Evolutionary conservation across 2,329 filamentous ascomycete species (phyloP), one percentile per base, ranked within the genome.

Genomic region (Macroventuria anomochaeta): DNA sequence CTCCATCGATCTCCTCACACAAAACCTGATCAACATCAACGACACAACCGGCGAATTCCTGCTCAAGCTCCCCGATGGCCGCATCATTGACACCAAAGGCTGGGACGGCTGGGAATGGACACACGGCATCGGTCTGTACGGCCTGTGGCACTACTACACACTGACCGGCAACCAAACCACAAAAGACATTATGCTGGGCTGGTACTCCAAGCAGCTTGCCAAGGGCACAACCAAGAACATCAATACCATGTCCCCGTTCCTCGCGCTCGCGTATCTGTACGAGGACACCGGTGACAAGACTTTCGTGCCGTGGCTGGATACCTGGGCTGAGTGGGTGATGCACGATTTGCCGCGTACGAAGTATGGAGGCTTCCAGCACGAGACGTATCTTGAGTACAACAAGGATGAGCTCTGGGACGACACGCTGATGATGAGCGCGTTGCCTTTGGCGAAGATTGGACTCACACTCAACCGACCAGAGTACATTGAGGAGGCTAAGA

Each of bases 101-200:
- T 93, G 89, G 90, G 83, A 88, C 59, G 87, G 87, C 68, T 93
- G 89, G 89, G 89, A 92, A 76, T 91, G 88, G 88, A 91, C 88
- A 1, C 89, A 92, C 72, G 89, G 89, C 36, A 85, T 92, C 65
- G 89, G 89, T 5, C 83, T 93, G 17, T 91, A 92, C 73, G 89
- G 90, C 23, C 83, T 93, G 48, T 93, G 88, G 85, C 88, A 91
- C 70, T 93, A 93, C 79, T 88, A 92, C 75, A 84, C 85, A 53
- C 76, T 92, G 61, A 91, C 88, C 0, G 86, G 85, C 39, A 84
- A 87, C 25, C 72, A 78, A 1, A 74, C 77, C 25, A 83, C 84
- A 48, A 80, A 91, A 17, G 73, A 80, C 56, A 86, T 88, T 57
- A 91, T 93, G 63, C 81, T 89, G 67, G 80, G 83, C 52, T 93